Evolutionary conservation across 805 yeast genomes (phyloP), one percentile per base, ranked within the genome.

Genomic region (Kodamaea fukazawae): DNA sequence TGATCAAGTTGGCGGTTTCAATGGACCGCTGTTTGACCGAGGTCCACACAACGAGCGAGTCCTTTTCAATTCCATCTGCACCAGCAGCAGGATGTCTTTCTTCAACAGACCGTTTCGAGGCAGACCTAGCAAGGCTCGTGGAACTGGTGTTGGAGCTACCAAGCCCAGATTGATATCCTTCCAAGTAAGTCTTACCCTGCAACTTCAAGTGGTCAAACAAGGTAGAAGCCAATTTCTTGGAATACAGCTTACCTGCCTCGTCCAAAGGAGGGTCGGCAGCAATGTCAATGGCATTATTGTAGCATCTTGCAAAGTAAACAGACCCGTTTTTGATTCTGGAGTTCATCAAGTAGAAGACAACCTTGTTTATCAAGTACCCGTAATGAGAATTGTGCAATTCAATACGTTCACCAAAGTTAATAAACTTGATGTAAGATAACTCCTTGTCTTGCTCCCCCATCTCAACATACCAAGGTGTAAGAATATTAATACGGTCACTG

Each of bases 261-360:
- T 86, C 86, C 53, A 91, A 70, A 11, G 83, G 84, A 29, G 93
- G 95, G 61, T 93, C 98, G 47, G 79, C 77, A 43, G 83, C 73
- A 61, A 78, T 86, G 40, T 69, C 72, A 32, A 78, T 63, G 25
- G 78, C 73, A 49, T 75, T 74, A 42, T 67, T 71, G 47, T 75
- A 76, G 60, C 93, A 86, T 45, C 95, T 70, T 1, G 98, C 96
- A 66, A 93, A 89, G 60, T 81, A 93, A n/a, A 93, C 87, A 20
- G 90, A 80, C 0, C 98, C 97, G 37, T 79, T 73, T 58, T 88
- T 87, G 54, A 88, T 84, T 49, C 91, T 78, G 9, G 93, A 75
- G 65, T 93, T 93, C 88, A 93, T 86, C 58, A 93, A 70, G 61
- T 87, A 93, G 60, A 87, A 88, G 17, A 93, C 89, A 36, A 93